Evolutionary conservation across 306 rosid species (phyloP), one percentile per base, ranked within the genome.

Genomic region (Ziziphus jujuba): DNA sequence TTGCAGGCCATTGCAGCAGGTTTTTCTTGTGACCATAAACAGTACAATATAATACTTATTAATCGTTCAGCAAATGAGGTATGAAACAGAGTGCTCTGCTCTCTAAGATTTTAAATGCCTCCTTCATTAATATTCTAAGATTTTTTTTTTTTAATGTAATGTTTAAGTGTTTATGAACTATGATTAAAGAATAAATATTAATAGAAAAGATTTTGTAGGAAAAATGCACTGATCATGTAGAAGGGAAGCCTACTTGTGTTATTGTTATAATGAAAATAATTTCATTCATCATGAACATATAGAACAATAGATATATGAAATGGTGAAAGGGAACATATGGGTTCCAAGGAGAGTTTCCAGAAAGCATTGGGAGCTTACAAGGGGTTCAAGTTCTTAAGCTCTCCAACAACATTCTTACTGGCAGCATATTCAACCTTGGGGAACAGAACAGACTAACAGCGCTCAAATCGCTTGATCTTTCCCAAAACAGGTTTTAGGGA

Each of bases 1-100:
- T 71, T 74, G 53, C 84, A 90, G 97, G 97, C 97, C 63, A 75
- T 90, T 70, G 90, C 97, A 15, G 83, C 85, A 48, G 89, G 91
- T 56, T 87, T 85, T 74, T 90, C 90, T 70, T 58, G 58, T 79
- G 90, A 87, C 66, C 88, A 80, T 77, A 82, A 51, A 56, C 87
- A 84, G 45, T 90, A 85, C 52, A 53, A 69, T 24, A 95, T 85
- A 45, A 50, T 77, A 75, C 77, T 90, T 33, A 72, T 85, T 51
- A 87, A 88, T 58, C 97, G 87, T 70, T 84, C 82, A 0, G 88
- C 92, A 5, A 92, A 86, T 43, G 68, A 82, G 96, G 96, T 89
- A 75, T 67, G 77, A 56, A 31, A 70, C 22, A 2, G 59, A 19
- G 24, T 34, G 34, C 28, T 68, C 63, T 34, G 34, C 28, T 68